These are phyloP conservation scores for Dactylellina sp. DNA, from an alignment of 2,329 filamentous ascomycete species.

Conservation along the genomic window DNA sequence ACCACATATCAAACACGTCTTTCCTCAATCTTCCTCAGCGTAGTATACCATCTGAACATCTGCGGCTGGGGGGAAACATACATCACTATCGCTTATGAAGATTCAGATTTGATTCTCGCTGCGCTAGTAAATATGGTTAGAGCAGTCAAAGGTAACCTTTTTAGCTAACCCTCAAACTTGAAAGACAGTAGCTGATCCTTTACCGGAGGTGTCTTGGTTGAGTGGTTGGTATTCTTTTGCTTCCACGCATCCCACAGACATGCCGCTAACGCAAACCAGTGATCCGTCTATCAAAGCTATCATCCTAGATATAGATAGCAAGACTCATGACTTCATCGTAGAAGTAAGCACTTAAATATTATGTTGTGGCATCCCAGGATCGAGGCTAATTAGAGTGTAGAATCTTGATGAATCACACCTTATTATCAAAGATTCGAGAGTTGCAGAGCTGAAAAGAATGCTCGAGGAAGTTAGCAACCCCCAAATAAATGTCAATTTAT, in stretches of 20 bases:
- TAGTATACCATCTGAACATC: no score
- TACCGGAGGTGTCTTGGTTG: constrained; percentile 58
- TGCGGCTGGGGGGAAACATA: no score
- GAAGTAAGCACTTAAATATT: constrained; percentile 41
- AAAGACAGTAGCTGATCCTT: constrained; percentile 16
- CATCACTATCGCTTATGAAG: no score
- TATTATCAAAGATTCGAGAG: constrained; percentile 60
- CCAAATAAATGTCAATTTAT: neutral
- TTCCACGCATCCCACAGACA: neutral
- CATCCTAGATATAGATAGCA: constrained; percentile 60
- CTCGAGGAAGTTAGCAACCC: constrained; percentile 57
- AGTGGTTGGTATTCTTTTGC: constrained; percentile 57
- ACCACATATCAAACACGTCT: constrained; percentile 23
- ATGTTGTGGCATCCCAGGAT: neutral
- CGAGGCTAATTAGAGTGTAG: constrained; percentile 23
- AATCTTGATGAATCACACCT: constrained; percentile 60
- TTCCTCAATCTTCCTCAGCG: no score
- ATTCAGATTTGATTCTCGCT: neutral
- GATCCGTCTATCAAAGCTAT: constrained; percentile 61
- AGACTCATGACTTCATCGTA: constrained; percentile 60
- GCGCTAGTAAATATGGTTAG: constrained; percentile 57
- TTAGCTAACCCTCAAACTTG: neutral
- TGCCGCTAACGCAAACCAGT: constrained; percentile 28
- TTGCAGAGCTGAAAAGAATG: constrained; percentile 59
- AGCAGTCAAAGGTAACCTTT: constrained; percentile 58